Evolutionary conservation across 768 basidiomycete species (phyloP).

Genomic region (Mycena sanguinolenta): DNA sequence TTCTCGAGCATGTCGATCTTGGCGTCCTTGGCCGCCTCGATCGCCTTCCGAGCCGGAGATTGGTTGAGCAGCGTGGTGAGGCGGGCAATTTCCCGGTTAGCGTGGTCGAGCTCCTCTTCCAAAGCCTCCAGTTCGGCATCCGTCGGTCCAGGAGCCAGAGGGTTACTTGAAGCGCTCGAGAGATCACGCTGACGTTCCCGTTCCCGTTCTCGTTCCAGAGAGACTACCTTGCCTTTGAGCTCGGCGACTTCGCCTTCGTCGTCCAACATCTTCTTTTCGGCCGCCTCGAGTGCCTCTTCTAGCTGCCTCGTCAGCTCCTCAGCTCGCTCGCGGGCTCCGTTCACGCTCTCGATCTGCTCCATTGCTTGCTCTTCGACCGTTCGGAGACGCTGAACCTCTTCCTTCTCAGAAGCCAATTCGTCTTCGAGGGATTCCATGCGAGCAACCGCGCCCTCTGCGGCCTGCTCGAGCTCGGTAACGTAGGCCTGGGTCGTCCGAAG

Average conservation of each 20-base stretch:
- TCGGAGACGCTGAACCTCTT: conserved; percentile 58
- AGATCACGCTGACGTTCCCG: conserved; percentile 53
- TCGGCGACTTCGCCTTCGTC: conserved; percentile 69
- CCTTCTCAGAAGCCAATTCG: conserved; percentile 62
- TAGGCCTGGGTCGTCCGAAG: conserved; percentile 64
- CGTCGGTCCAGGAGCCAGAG: conserved; percentile 49
- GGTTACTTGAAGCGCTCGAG: conserved; percentile 43
- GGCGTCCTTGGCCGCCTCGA: conserved; percentile 82
- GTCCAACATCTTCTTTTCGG: conserved; percentile 76
- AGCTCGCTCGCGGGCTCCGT: conserved; percentile 65
- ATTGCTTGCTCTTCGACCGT: conserved; percentile 61
- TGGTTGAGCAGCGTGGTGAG: conserved; percentile 76
- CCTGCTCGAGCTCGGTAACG: conserved; percentile 71
- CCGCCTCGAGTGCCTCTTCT: conserved; percentile 82
- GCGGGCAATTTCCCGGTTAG: conserved; percentile 80
- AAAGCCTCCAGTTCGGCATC: conserved; percentile 75
- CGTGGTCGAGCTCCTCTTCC: conserved; percentile 82
- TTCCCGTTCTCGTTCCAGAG: conserved; percentile 75
- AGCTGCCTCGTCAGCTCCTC: conserved; percentile 73
- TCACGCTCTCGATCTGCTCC: conserved; percentile 64
- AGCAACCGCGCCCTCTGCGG: conserved; percentile 64
- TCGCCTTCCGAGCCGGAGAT: conserved; percentile 81
- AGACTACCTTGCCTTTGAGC: conserved; percentile 63
- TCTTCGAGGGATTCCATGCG: conserved; percentile 70
- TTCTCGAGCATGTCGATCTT: conserved; percentile 82